phyloP scores from a whole-genome alignment of 2,329 filamentous ascomycete genomes.

The Colletotrichum filicis region DNA sequence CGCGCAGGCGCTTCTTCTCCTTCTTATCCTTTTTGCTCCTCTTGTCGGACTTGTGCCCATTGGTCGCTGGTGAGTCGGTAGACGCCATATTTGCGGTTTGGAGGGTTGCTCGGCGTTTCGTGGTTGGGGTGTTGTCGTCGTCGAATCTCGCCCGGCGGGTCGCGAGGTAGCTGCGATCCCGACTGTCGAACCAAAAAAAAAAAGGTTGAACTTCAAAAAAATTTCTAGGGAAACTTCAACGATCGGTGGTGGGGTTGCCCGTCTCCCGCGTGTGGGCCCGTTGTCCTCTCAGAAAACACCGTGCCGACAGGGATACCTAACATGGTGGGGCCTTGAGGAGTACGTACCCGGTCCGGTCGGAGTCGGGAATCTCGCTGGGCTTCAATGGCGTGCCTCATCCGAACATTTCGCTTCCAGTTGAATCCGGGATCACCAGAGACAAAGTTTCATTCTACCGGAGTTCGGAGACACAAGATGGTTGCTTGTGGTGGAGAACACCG shows the following conservation, averaged over 20 bases:
- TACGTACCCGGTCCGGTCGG: constrained; percentile 8
- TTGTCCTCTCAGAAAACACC: constrained; percentile 32
- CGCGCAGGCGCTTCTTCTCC: constrained; percentile 57
- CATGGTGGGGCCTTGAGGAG: not conserved
- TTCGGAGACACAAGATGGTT: not conserved
- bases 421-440: not conserved
- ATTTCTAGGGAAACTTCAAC: constrained; percentile 31
- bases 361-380: not conserved
- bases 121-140: not conserved
- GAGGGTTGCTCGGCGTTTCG: not conserved
- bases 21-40: constrained; percentile 50
- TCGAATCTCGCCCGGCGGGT: constrained; percentile 25
- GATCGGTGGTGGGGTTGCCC: constrained; percentile 35
- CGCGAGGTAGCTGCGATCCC: constrained; percentile 30
- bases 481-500: constrained; percentile 1
- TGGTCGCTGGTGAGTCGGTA: constrained; percentile 44
- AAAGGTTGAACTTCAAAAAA: constrained; percentile 22
- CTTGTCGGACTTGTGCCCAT: constrained; percentile 49
- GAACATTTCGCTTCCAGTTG: not conserved
- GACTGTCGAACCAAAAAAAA: not conserved
- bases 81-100: constrained; percentile 45
- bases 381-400: constrained; percentile 15
- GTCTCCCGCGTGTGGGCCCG: constrained; percentile 23
- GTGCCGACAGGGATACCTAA: constrained; percentile 6
- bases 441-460: not conserved